Conservation (phyloP, 1,284 basidiomycete species). For the Coniferiporia sulphurascens region DNA sequence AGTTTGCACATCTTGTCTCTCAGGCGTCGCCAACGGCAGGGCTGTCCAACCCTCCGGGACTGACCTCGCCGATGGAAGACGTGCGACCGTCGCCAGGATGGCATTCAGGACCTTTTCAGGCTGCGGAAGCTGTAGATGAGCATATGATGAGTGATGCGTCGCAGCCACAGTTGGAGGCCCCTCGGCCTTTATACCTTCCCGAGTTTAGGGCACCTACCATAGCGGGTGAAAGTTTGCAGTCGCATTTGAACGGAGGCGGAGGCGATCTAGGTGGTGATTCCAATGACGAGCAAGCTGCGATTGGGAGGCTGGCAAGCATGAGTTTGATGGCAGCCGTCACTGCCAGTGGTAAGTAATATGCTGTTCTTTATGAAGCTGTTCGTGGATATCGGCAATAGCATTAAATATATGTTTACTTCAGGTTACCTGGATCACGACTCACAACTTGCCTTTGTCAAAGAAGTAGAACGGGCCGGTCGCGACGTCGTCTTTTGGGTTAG, state of each 20-base stretch:
- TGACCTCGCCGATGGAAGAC: background rate
- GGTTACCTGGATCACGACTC: constrained; percentile 61
- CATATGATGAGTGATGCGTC: background rate
- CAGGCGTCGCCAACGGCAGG: background rate
- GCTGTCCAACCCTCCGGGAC: background rate
- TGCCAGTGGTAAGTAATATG: constrained; percentile 53
- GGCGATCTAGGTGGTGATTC: constrained; percentile 2
- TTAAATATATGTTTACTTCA: constrained; percentile 25
- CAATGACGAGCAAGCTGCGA: constrained; percentile 57
- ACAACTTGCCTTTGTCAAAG: constrained; percentile 68
- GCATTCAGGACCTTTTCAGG: background rate
- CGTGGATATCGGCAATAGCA: background rate
- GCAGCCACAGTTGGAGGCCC: background rate
- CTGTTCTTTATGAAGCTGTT: background rate
- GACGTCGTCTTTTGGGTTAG: constrained; percentile 84
- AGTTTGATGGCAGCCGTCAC: constrained; percentile 86
- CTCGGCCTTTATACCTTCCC: background rate
- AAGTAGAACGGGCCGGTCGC: constrained; percentile 74
- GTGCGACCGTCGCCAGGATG: background rate
- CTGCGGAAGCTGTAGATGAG: background rate
- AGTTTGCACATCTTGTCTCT: background rate
- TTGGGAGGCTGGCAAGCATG: constrained; percentile 89
- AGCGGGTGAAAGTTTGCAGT: no score
- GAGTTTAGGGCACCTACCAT: background rate
- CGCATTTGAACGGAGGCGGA: background rate